Evolutionary conservation across 1,284 basidiomycete species (phyloP).

Genomic region (Erythrobasidium hasegawianum): DNA sequence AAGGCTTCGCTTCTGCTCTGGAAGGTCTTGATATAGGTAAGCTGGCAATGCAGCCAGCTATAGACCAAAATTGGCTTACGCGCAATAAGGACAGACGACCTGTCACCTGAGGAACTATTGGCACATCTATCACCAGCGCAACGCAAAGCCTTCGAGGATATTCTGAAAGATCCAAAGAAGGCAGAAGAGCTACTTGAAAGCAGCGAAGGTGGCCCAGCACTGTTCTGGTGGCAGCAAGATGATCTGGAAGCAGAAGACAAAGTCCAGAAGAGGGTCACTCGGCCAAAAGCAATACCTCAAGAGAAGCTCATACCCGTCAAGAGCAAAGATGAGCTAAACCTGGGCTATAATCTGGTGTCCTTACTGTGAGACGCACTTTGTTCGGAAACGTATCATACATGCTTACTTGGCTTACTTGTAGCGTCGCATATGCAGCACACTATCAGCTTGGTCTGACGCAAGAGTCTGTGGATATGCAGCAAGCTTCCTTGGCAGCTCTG

Average conservation of each 20-base stretch:
- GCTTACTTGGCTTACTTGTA: neutral
- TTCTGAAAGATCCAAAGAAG: slow-evolving; percentile 17
- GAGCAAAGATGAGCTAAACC: neutral
- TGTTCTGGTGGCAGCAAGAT: slow-evolving; percentile 10
- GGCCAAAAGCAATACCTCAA: neutral
- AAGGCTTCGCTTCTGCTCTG: neutral
- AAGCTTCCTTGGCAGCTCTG: neutral
- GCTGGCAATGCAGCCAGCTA: neutral
- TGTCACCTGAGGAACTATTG: slow-evolving; percentile 22
- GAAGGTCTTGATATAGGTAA: slow-evolving; percentile 22
- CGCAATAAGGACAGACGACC: slow-evolving; percentile 9
- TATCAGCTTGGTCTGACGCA: neutral
- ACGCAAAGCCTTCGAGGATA: slow-evolving; percentile 18
- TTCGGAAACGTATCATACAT: no score
- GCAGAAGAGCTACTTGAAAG: slow-evolving; percentile 14
- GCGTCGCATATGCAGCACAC: neutral
- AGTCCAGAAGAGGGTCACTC: no score
- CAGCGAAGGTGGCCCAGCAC: neutral
- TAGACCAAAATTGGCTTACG: no score
- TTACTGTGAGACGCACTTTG: no score
- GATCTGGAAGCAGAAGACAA: neutral
- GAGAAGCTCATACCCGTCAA: slow-evolving; percentile 7
- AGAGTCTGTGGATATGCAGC: neutral
- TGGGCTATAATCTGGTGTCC: slow-evolving; percentile 17
- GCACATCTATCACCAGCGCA: slow-evolving; percentile 25